These are phyloP conservation scores for Gnaphalium uliginosum DNA, from an alignment of 129 eudicot species.

Conservation along the genomic window DNA sequence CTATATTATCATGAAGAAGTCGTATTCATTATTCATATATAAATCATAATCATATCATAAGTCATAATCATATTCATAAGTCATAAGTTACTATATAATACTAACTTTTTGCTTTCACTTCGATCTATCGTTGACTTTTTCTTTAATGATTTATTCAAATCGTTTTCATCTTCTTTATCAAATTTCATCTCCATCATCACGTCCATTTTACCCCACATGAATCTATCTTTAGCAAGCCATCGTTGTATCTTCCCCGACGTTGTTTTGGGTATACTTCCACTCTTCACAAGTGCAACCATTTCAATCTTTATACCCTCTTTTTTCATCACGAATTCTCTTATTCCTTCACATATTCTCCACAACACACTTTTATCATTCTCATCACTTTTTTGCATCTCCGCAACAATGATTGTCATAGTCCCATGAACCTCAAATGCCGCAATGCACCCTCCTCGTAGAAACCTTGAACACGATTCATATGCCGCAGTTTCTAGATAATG, in stretches of 20 bases:
- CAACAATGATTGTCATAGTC: constrained; percentile 41
- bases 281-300: constrained; percentile 54
- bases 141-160: constrained; percentile 13
- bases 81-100: constrained; percentile 33
- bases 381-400: constrained; percentile 57
- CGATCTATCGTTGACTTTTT: background rate
- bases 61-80: background rate
- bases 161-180: constrained; percentile 18
- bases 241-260: constrained; percentile 80
- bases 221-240: constrained; percentile 70
- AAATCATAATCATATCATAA: constrained; percentile 13
- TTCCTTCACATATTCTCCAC: constrained; percentile 52
- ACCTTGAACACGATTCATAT: constrained; percentile 43
- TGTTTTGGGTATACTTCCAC: constrained; percentile 71
- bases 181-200: constrained; percentile 53
- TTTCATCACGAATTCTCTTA: constrained; percentile 39
- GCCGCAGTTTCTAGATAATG: constrained; percentile 75
- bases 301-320: constrained; percentile 51
- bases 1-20: background rate
- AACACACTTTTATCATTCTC: constrained; percentile 26
- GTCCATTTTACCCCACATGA: constrained; percentile 44
- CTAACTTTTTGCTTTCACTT: constrained; percentile 22
- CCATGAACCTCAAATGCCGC: constrained; percentile 49
- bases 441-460: constrained; percentile 68
- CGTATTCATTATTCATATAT: background rate